Percentiles rank a stretch among this genome's conserved stretches.
Conservation (phyloP, 2,329 filamentous ascomycete species). For the Mycosphaerella arachidis region DNA sequence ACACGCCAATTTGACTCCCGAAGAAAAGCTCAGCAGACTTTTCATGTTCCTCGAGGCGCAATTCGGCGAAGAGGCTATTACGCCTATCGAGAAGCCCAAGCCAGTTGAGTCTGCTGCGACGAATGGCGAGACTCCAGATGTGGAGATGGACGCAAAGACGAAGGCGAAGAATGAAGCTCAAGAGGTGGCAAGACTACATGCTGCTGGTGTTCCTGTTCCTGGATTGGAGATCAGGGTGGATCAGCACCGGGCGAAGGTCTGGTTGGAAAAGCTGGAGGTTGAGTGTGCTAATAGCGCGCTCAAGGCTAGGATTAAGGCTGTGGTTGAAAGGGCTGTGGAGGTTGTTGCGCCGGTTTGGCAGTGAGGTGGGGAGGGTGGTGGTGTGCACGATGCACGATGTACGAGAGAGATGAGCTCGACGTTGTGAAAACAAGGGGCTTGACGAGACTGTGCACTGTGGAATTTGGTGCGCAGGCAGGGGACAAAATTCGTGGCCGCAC, state of each 20-base stretch:
- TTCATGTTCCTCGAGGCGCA: constrained; percentile 97
- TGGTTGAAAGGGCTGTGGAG: constrained; percentile 69
- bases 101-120: constrained; percentile 33
- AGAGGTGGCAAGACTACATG: constrained; percentile 75
- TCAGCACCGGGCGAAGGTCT: constrained; percentile 80
- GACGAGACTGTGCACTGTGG: too few relatives aligned
- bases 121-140: constrained; percentile 21
- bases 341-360: constrained; percentile 26
- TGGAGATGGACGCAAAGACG: constrained; percentile 39
- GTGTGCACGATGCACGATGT: too few relatives aligned
- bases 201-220: constrained; percentile 82
- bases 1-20: constrained; percentile 65
- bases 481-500: too few relatives aligned
- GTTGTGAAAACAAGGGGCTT: too few relatives aligned
- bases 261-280: constrained; percentile 87
- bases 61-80: constrained; percentile 79
- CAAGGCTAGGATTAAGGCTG: constrained; percentile 76
- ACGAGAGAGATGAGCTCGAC: too few relatives aligned
- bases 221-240: constrained; percentile 84
- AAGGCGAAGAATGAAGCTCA: constrained; percentile 54
- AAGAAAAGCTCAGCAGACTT: constrained; percentile 76
- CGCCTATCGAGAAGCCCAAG: constrained; percentile 66
- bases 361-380: background rate
- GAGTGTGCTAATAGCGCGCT: constrained; percentile 74
- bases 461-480: too few relatives aligned